Conservation (phyloP, 2,329 filamentous ascomycete genomes). For the Botryotinia convoluta region DNA sequence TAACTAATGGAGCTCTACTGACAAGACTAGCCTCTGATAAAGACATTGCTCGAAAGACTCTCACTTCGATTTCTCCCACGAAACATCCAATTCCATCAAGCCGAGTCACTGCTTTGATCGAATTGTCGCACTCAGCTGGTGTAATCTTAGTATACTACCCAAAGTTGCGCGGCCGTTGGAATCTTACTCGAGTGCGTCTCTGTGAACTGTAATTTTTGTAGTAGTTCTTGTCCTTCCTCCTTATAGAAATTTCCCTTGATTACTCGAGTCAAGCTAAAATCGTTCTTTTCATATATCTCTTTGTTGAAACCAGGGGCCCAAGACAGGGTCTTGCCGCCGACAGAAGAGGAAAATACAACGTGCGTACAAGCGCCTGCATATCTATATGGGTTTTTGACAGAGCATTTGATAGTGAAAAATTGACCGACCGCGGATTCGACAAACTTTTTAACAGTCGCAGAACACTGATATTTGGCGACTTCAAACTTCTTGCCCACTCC, state of each 20-base stretch:
- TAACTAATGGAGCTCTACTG: background rate
- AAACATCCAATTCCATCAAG: background rate
- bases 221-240: background rate
- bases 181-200: background rate
- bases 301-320: background rate
- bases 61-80: background rate
- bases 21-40: background rate
- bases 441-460: background rate
- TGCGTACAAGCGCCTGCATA: background rate
- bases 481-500: background rate
- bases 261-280: background rate
- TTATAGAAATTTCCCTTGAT: background rate
- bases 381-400: background rate
- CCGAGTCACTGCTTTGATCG: background rate
- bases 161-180: background rate
- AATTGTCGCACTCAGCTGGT: background rate
- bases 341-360: background rate
- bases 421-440: constrained; percentile 1
- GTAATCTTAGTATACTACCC: background rate
- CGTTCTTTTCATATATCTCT: background rate
- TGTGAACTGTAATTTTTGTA: background rate
- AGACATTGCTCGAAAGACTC: background rate
- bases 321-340: background rate
- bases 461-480: background rate
- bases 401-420: background rate